Conservation (phyloP, 805 yeast genomes). For the Lachancea fermentati region DNA sequence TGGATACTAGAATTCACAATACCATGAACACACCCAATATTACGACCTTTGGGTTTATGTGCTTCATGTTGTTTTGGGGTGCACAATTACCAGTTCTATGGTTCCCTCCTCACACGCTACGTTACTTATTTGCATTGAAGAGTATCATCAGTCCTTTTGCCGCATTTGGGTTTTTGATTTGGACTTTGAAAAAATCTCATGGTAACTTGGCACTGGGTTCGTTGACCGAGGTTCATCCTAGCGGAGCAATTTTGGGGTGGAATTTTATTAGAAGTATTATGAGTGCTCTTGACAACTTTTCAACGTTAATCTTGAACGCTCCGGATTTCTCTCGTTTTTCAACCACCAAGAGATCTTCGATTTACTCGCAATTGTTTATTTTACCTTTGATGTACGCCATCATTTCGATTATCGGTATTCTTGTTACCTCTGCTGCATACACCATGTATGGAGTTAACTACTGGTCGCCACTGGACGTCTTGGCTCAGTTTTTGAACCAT, state of each 20-base stretch:
- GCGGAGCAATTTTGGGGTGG: slow-evolving; percentile 57
- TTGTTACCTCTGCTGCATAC: slow-evolving; percentile 65
- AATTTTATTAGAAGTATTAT: slow-evolving; percentile 65
- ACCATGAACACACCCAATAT: slow-evolving; percentile 53
- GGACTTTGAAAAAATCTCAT: slow-evolving; percentile 77
- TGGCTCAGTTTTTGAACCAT: slow-evolving; percentile 40
- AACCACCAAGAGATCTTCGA: slow-evolving; percentile 39
- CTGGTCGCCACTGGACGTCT: slow-evolving; percentile 53
- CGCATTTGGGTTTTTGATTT: slow-evolving; percentile 73
- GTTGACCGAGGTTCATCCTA: slow-evolving; percentile 14
- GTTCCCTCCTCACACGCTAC: slow-evolving; percentile 75
- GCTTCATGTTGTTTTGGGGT: slow-evolving; percentile 80
- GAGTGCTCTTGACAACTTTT: slow-evolving; percentile 75
- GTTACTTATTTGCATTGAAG: slow-evolving; percentile 80
- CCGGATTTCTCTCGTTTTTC: slow-evolving; percentile 83
- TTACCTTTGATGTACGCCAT: slow-evolving; percentile 68
- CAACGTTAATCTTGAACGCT: slow-evolving; percentile 72
- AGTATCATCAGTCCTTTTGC: slow-evolving; percentile 77
- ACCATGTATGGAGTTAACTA: slow-evolving; percentile 37
- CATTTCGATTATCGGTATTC: slow-evolving; percentile 72
- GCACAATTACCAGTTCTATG: slow-evolving; percentile 74
- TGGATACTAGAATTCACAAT: slow-evolving; percentile 58
- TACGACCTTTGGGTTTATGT: slow-evolving; percentile 64
- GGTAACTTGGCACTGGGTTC: slow-evolving; percentile 42
- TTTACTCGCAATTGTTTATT: slow-evolving; percentile 49